Evolutionary conservation across 2,329 filamentous ascomycete genomes (phyloP), one percentile per base, ranked within the genome.

Genomic region (Fusarium clavum): DNA sequence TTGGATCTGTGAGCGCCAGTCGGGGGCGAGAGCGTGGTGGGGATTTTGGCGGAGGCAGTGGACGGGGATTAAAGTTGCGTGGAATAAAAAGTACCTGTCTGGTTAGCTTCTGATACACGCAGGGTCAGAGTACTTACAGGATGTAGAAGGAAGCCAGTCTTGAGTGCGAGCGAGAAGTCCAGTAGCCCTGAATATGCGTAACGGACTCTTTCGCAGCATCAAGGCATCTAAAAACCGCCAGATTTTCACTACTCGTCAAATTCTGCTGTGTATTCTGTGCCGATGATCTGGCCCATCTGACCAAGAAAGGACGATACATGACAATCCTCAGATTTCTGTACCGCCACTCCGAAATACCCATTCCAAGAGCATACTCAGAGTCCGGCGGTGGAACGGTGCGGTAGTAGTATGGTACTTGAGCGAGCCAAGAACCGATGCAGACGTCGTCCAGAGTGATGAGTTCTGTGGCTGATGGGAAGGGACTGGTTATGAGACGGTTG

Each of bases 1-100:
- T 27, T 55, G 65, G 16, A 72, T 72, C 16, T 72, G 70, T 2
- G 61, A 57, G 40, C 65, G 66, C 66, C 66, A 69, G 27, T 64
- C 60, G 4, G 60, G 40, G 1, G 66, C 66, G 1, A 69, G 49
- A 9, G 66, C 32, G 22, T 69, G 65, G 11, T 61, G 60, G 0
- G 66, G 64, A 18, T 65, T 69, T 9, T 69, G 59, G 1, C 66
- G 27, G 8, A 69, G 32, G 12, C 66, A 69, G 10, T 69, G 65
- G 4, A 69, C 59, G 1, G 66, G 66, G 16, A 69, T 69, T n/a
- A 69, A 32, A 6, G 65, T 69, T 10, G 66, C 66, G 1, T 69
- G 66, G 4, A 69, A 69, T 8, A 69, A 7, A 8, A 69, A 69
- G 32, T 69, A 69, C 18, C 65, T 69, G 1, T 25, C 24, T 25